Percentiles rank a stretch among this genome's conserved stretches.
These are phyloP conservation scores for Santalum album DNA, from an alignment of 164 flowering plant species.

Conservation along the genomic window DNA sequence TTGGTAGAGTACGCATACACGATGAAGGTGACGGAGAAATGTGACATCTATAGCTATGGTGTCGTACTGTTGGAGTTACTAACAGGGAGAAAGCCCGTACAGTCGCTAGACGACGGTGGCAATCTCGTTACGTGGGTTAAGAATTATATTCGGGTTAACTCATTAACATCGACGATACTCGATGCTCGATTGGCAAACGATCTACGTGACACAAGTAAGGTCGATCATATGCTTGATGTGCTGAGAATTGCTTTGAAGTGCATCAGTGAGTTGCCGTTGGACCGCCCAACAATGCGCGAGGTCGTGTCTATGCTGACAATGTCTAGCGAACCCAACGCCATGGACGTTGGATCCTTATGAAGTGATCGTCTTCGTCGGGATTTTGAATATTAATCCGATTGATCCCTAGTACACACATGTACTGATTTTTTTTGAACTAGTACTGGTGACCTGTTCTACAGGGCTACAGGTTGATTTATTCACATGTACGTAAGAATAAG, in stretches of 20 bases:
- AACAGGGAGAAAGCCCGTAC: neutral
- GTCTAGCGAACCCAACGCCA: neutral
- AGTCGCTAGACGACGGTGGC: neutral
- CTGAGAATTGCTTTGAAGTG: neutral
- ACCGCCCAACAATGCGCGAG: neutral
- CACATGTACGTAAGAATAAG: too few species aligned
- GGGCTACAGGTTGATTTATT: too few species aligned
- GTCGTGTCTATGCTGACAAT: neutral
- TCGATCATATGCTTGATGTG: neutral
- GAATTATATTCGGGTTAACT: neutral
- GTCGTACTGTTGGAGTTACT: neutral
- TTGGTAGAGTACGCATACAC: neutral
- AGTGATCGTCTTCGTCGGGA: too few species aligned
- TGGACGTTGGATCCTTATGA: too few species aligned
- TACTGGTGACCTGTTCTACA: too few species aligned
- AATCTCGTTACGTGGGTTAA: neutral
- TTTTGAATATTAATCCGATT: too few species aligned
- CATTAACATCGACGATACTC: neutral
- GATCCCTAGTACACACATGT: too few species aligned
- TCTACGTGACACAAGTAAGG: neutral
- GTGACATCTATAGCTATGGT: neutral
- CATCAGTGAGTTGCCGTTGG: neutral
- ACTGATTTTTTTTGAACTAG: too few species aligned
- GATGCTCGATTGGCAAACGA: neutral
- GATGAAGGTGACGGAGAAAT: neutral